Evolutionary conservation across 1,139 yeast genomes (phyloP), one percentile per base, ranked within the genome.

Genomic region (Hemisphaericaspora xylofermentans): DNA sequence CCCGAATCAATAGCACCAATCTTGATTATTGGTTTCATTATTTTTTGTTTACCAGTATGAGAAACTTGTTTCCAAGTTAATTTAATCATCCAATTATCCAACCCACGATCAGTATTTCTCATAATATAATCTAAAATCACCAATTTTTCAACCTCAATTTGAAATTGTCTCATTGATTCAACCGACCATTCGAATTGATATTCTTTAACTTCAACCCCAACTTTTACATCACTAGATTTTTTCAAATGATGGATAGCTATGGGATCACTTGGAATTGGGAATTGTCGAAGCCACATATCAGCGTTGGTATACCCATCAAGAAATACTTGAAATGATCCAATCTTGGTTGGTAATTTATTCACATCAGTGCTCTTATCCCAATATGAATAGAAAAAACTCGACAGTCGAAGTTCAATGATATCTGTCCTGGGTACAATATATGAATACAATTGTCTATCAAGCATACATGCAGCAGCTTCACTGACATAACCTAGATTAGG

Each of bases 1-100:
- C 91, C 91, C 3, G 88, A 82, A 53, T 84, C 93, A 39, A 84
- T 84, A 0, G 93, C 93, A 2, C 88, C 89, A 16, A 84, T 68
- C 39, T 65, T 71, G n/a, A 84, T 49, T 0, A 44, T 46, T 0
- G 85, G 84, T 21, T 48, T 50, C 42, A 52, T 33, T 27, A 49
- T 54, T 10, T 35, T 45, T 3, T 27, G 41, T 4, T 33, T 43
- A 9, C 40, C 36, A 7, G 35, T 45, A 4, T 40, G 43, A 9
- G 35, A 24, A 3, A 58, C 43, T 12, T 51, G 57, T 27, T 50
- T 57, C 84, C 84, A 80, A 8, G 68, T 71, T 9, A 82, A 54
- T 43, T 72, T 71, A 18, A 84, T 73, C 94, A 85, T 84, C 91
- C 93, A 84, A 51, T 85, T 84, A 56, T 84, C 93, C 16, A 78